phyloP scores from a whole-genome alignment of 257 asterid species.

The Cruciata laevipes region DNA sequence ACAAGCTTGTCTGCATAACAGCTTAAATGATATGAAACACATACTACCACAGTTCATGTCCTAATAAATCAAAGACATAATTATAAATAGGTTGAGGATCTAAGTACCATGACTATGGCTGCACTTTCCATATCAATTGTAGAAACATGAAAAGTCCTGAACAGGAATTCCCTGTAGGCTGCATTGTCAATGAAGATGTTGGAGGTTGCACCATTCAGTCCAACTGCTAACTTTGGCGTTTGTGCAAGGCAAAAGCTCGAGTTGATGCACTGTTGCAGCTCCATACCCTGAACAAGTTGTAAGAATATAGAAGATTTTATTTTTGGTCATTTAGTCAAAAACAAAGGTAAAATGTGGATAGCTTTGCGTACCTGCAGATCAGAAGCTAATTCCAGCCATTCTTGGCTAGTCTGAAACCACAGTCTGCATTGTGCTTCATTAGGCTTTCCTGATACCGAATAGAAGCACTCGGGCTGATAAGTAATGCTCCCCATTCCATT shows the following conservation, averaged over 20 bases:
- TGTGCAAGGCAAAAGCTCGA: slow-evolving; percentile 39
- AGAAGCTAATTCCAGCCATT: slow-evolving; percentile 45
- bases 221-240: slow-evolving; percentile 42
- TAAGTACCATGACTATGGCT: slow-evolving; percentile 51
- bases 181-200: slow-evolving; percentile 51
- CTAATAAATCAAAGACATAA: background rate
- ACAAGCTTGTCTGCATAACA: slow-evolving; percentile 41
- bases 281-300: slow-evolving; percentile 32
- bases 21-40: background rate
- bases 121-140: slow-evolving; percentile 60
- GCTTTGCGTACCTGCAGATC: slow-evolving; percentile 27
- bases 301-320: no score
- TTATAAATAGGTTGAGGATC: background rate
- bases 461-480: slow-evolving; percentile 42
- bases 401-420: slow-evolving; percentile 38
- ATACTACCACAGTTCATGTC: background rate
- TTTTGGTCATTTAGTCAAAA: no score
- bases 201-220: slow-evolving; percentile 46
- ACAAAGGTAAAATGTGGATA: no score
- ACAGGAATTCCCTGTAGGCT: slow-evolving; percentile 44
- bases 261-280: slow-evolving; percentile 41
- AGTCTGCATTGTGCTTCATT: slow-evolving; percentile 22
- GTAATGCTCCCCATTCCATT: slow-evolving; percentile 40
- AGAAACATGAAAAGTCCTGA: slow-evolving; percentile 40
- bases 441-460: slow-evolving; percentile 34